Evolutionary conservation across 805 yeast genomes (phyloP).

Genomic region (Maudiozyma turicensis): DNA sequence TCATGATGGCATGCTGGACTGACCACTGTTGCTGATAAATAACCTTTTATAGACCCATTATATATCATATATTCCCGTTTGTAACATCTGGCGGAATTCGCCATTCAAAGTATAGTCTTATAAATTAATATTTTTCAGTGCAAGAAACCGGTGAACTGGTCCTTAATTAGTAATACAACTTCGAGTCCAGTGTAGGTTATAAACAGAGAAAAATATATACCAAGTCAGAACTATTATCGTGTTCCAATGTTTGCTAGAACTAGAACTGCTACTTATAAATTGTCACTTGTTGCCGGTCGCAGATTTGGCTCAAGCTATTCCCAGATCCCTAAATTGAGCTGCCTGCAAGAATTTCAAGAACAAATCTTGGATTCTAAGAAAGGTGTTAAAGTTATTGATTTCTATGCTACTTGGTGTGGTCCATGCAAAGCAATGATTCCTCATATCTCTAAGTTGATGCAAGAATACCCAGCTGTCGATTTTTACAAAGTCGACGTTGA

Average conservation of each 20-base stretch:
- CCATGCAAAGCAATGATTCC: constrained; percentile 73
- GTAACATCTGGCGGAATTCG: too few relatives aligned
- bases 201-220: neutral
- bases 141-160: too few relatives aligned
- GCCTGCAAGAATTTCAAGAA: constrained; percentile 30
- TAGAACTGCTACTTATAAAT: neutral
- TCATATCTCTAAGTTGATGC: constrained; percentile 34
- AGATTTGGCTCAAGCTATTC: constrained; percentile 11
- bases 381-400: constrained; percentile 47
- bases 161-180: too few relatives aligned
- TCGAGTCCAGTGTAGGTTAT: too few relatives aligned
- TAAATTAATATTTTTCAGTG: too few relatives aligned
- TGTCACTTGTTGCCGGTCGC: neutral
- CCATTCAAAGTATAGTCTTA: too few relatives aligned
- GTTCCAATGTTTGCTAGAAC: neutral
- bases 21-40: neutral
- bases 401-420: constrained; percentile 69
- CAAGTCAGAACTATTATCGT: neutral
- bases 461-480: constrained; percentile 35
- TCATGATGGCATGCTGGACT: constrained; percentile 13
- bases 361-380: constrained; percentile 15
- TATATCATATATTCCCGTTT: too few relatives aligned
- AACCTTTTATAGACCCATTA: too few relatives aligned
- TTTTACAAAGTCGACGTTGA: constrained; percentile 71
- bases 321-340: constrained; percentile 28